phyloP scores from a whole-genome alignment of 225 moss, liverwort and hornwort genomes.

The Physcomitrellopsis africana region DNA sequence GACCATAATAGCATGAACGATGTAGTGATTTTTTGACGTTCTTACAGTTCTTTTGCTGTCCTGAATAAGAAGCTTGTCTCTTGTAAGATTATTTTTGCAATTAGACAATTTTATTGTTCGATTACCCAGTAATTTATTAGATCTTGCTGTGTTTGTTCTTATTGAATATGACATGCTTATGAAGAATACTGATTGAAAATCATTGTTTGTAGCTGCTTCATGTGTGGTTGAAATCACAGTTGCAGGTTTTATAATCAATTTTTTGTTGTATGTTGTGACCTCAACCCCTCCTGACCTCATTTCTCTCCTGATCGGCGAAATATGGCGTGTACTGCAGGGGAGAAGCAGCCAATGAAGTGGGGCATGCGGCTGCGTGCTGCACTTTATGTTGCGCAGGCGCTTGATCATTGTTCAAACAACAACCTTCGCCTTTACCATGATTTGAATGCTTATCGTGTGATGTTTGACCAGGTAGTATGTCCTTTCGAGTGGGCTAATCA shows the following conservation, averaged over 20 bases:
- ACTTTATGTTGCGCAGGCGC: conserved; percentile 62
- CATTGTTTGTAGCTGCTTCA: neutral
- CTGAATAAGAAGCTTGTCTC: neutral
- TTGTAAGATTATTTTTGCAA: neutral
- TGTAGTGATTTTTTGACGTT: neutral
- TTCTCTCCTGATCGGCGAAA: conserved; percentile 12
- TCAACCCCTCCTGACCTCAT: neutral
- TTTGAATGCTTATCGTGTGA: conserved; percentile 66
- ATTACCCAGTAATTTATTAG: neutral
- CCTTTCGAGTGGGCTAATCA: neutral
- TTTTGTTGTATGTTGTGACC: neutral
- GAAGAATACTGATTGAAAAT: no score
- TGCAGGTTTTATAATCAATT: neutral
- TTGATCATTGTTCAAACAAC: conserved; percentile 60
- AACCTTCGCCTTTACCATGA: conserved; percentile 65
- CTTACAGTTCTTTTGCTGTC: neutral
- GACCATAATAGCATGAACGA: neutral
- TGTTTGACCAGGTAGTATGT: conserved; percentile 54
- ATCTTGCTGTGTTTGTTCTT: neutral
- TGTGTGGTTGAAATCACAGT: neutral
- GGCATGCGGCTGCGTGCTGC: conserved; percentile 66
- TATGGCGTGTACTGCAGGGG: conserved; percentile 41
- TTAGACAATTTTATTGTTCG: no score
- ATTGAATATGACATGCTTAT: neutral
- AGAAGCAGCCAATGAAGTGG: conserved; percentile 73